Evolutionary conservation across 2,329 filamentous ascomycete genomes (phyloP).

Genomic region (Chrysosporium queenslandicum): DNA sequence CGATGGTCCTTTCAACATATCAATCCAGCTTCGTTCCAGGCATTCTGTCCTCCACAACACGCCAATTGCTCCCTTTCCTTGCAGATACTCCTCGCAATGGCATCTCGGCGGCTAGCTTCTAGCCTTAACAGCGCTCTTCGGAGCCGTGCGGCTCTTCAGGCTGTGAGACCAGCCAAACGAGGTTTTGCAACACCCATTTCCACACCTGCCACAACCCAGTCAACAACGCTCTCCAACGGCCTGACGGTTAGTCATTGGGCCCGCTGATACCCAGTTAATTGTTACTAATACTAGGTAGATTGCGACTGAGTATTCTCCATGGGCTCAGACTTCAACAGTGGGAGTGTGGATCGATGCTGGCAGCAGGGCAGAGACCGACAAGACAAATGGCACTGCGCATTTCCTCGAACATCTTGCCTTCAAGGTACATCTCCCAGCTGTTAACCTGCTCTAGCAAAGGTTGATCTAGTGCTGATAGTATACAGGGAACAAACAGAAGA

Average conservation of each 20-base stretch:
- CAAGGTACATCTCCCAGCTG: conserved; percentile 56
- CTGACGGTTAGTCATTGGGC: conserved; percentile 59
- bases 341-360: conserved; percentile 99
- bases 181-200: conserved; percentile 77
- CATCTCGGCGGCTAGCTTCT: conserved; percentile 92
- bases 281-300: conserved; percentile 52
- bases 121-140: conserved; percentile 86
- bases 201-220: conserved; percentile 67
- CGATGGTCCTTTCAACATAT: conserved; percentile 23
- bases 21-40: conserved; percentile 15
- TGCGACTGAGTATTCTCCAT: conserved; percentile 94
- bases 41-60: conserved; percentile 28
- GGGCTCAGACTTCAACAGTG: conserved; percentile 95
- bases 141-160: conserved; percentile 72
- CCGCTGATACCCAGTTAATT: conserved; percentile 17
- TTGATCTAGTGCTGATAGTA: conserved; percentile 7
- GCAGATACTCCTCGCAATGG: conserved; percentile 53
- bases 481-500: conserved; percentile 75
- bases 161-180: conserved; percentile 66
- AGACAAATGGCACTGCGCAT: conserved; percentile 98
- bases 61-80: conserved; percentile 41
- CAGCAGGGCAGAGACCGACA: conserved; percentile 92
- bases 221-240: conserved; percentile 93
- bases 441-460: no score
- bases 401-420: conserved; percentile 99